These are phyloP conservation scores for Strigomonas culicis DNA, from an alignment of 208 protist genomes.

Conservation along the genomic window DNA sequence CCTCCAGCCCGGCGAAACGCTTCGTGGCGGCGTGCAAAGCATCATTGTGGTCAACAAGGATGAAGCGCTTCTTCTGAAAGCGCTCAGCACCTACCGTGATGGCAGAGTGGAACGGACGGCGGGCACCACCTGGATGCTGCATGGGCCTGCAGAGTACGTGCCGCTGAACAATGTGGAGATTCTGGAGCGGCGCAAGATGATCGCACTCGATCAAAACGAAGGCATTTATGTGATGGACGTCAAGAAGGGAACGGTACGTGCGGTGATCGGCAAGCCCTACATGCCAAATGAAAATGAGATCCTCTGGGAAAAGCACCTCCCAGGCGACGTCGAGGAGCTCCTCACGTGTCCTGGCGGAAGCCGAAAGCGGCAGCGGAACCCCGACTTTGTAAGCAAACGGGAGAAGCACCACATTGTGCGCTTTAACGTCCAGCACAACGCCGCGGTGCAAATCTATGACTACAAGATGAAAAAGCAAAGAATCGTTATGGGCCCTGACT, in stretches of 20 bases:
- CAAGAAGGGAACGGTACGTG: slow-evolving; percentile 82
- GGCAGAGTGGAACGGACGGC: slow-evolving; percentile 45
- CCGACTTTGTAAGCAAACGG: slow-evolving; percentile 30
- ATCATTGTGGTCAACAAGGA: slow-evolving; percentile 89
- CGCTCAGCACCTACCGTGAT: slow-evolving; percentile 74
- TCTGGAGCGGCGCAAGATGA: slow-evolving; percentile 82
- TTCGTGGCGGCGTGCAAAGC: slow-evolving; percentile 71
- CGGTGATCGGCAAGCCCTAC: slow-evolving; percentile 89
- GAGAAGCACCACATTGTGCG: slow-evolving; percentile 85
- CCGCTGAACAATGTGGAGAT: slow-evolving; percentile 89
- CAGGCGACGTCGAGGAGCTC: slow-evolving; percentile 88
- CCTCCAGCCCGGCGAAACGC: slow-evolving; percentile 91
- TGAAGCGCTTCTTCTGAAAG: slow-evolving; percentile 94
- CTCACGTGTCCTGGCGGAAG: slow-evolving; percentile 59
- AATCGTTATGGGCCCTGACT: slow-evolving; percentile 92
- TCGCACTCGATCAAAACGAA: slow-evolving; percentile 96
- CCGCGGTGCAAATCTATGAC: slow-evolving; percentile 96
- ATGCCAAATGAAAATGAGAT: slow-evolving; percentile 94
- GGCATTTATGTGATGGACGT: slow-evolving; percentile 96
- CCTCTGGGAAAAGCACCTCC: slow-evolving; percentile 94
- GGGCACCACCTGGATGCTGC: slow-evolving; percentile 94
- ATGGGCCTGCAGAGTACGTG: slow-evolving; percentile 91
- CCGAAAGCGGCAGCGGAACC: background rate
- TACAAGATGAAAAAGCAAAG: slow-evolving; percentile 83
- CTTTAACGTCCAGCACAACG: slow-evolving; percentile 95